Evolutionary conservation across 1,284 basidiomycete species (phyloP), one percentile per base, ranked within the genome.

Genomic region (Malassezia globosa): DNA sequence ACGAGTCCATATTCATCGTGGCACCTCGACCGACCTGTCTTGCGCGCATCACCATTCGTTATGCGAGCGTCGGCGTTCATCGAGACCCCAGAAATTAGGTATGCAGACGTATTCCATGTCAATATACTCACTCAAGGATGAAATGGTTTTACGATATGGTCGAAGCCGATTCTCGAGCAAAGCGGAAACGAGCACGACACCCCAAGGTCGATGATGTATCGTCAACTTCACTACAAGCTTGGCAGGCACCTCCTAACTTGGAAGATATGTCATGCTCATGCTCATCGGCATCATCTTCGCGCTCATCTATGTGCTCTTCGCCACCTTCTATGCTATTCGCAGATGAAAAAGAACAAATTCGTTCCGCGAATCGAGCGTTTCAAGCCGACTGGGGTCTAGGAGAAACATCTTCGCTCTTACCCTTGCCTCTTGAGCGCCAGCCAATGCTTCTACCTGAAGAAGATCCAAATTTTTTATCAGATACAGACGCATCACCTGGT

Each of bases 101-200:
- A 45, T 13, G 48, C 36, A 7, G 8, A 3, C 19, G 26, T 16
- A 1, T 6, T n/a, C n/a, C n/a, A n/a, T n/a, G n/a, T n/a, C n/a
- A n/a, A n/a, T n/a, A n/a, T 7, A 25, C 46, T 47, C n/a, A 47
- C 26, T 2, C 27, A 33, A 45, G 46, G 14, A 25, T 51, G 37
- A 29, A 42, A 38, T 51, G 49, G 49, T 51, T 46, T 26, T 34
- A 37, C 25, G 49, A 51, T 8, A 46, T 51, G 44, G 35, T 51
- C 36, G 48, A 45, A 21, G 5, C 14, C n/a, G 25, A 45, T 13
- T 21, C 26, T 7, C 11, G 7, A 1, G 8, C 18, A 13, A 16
- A n/a, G 24, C 25, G 18, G 22, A 43, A 42, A 25, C 37, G 37
- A 10, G 16, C n/a, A 37, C 35, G 35, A n/a, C n/a, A n/a, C n/a